Conservation (phyloP, 2,329 filamentous ascomycete genomes). For the Ilyonectria destructans region DNA sequence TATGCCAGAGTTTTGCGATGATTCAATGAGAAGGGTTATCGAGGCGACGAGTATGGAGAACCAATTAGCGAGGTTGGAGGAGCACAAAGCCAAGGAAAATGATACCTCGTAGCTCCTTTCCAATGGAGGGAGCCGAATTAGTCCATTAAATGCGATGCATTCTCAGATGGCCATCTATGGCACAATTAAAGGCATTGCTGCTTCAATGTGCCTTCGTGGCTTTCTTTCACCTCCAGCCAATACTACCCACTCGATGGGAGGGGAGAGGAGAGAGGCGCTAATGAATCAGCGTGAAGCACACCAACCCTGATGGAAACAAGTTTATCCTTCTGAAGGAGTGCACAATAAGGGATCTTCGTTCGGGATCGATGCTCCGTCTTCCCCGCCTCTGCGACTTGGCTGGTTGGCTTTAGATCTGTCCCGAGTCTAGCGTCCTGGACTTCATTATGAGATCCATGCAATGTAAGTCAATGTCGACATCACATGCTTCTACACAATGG, state of each 20-base stretch:
- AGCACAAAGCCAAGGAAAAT: conserved; percentile 28
- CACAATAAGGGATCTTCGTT: background rate
- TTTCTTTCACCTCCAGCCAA: background rate
- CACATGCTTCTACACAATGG: background rate
- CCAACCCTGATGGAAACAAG: background rate
- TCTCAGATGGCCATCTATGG: no score
- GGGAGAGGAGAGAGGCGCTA: background rate
- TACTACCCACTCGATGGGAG: background rate
- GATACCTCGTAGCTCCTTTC: background rate
- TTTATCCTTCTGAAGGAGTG: no score
- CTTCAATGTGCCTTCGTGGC: no score
- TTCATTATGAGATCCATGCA: background rate
- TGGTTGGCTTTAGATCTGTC: background rate
- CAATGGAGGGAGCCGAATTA: no score
- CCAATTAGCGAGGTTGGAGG: conserved; percentile 35
- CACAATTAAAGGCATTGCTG: no score
- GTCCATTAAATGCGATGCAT: background rate
- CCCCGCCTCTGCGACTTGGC: background rate
- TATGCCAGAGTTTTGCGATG: conserved; percentile 45
- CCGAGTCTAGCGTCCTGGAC: background rate
- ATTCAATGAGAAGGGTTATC: conserved; percentile 44
- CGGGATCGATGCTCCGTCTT: background rate
- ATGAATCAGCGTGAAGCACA: background rate
- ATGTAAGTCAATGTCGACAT: conserved; percentile 4
- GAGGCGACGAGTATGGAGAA: conserved; percentile 42